These are phyloP conservation scores for Eragrostis tef DNA, from an alignment of 202 grass and related monocot species.

Conservation along the genomic window DNA sequence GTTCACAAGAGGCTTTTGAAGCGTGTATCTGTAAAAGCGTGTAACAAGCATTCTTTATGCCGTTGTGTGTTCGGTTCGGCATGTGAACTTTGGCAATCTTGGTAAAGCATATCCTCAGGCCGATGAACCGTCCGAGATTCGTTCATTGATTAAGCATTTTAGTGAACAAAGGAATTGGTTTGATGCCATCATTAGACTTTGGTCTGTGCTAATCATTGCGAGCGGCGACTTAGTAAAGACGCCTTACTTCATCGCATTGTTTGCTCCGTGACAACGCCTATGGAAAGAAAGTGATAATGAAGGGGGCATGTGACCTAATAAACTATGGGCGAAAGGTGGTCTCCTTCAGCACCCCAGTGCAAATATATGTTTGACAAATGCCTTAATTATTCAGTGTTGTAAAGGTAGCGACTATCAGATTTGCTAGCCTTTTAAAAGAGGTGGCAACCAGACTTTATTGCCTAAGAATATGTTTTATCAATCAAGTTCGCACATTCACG, in stretches of 20 bases:
- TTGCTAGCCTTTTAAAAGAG: constrained; percentile 14
- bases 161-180: constrained; percentile 44
- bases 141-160: constrained; percentile 33
- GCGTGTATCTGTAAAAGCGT: constrained; percentile 49
- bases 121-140: constrained; percentile 43
- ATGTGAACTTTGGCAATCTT: constrained; percentile 46
- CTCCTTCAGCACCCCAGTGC: constrained; percentile 18
- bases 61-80: constrained; percentile 15
- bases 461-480: constrained; percentile 6
- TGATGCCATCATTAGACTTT: constrained; percentile 43
- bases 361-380: constrained; percentile 5
- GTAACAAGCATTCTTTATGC: constrained; percentile 34
- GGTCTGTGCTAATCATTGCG: constrained; percentile 51
- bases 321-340: constrained; percentile 48
- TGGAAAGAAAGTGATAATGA: constrained; percentile 47
- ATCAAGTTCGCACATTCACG: constrained; percentile 32
- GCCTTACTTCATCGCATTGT: constrained; percentile 33
- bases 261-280: constrained; percentile 30
- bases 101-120: constrained; percentile 40
- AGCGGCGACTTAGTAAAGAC: constrained; percentile 33
- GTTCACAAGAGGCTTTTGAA: constrained; percentile 44
- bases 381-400: constrained; percentile 17
- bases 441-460: constrained; percentile 24
- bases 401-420: constrained; percentile 30
- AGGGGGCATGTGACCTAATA: constrained; percentile 37